Base-by-base conservation (phyloP, 805 yeast genomes). In the Candida maris region DNA sequence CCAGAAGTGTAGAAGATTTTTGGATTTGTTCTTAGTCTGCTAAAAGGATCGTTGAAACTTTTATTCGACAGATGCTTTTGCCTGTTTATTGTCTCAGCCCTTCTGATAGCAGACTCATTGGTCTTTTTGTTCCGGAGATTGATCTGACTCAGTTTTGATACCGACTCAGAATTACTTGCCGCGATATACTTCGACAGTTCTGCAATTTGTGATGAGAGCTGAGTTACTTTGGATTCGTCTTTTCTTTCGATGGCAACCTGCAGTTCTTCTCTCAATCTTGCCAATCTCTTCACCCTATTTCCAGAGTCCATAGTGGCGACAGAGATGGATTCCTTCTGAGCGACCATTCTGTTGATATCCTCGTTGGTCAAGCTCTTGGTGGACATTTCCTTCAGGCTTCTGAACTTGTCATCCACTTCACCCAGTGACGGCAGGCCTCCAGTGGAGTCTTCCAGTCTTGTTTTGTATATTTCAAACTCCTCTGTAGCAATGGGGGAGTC, bases 11-110 rank as follows among this genome's bases (percentile, higher is more conserved):
- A 87, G 61, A 86, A 91, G 42, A 86, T 77, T 52, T 85, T 77
- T 1, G 97, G 85, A 43, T 79, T 83, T 1, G 97, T 91, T 57
- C 85, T 82, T 55, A 93, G 73, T 59, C 97, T 79, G 48, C 84
- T 77, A 62, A 93, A 93, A 16, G 98, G 97, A 64, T 93, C 85
- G 32, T 48, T 57, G 31, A 54, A 49, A 29, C 48, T 54, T 15
- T 50, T 71, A 76, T 36, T 75, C 68, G 39, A 63, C 62, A 28
- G 49, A 67, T 38, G 70, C 46, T 47, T 57, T 48, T 62, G 77
- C 47, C 80, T 73, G 56, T 83, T 77, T 49, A 69, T 68, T 33
- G 78, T 61, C 57, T 89, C 97, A 1, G 95, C 96, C 51, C 74
- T 72, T 54, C 94, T 79, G 48, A 88, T 77, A 32, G 75, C 76